Conservation (phyloP, 306 rosid genomes). For the Trifolium subterraneum region DNA sequence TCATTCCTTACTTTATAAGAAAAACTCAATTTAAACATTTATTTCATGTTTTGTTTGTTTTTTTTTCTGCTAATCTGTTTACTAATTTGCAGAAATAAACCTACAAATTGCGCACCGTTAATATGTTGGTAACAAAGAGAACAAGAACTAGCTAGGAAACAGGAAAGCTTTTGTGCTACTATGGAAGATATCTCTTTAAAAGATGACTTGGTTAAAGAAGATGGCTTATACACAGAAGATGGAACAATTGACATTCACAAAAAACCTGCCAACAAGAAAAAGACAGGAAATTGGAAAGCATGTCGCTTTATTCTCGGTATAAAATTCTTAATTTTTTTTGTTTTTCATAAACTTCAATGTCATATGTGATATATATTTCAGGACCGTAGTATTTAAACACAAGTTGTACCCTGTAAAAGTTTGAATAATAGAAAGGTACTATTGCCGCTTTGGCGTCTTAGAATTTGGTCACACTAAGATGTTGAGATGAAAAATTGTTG, state of each 20-base stretch:
- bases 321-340: neutral
- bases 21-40: neutral
- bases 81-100: constrained; percentile 11
- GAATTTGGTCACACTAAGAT: constrained; percentile 15
- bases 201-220: constrained; percentile 50
- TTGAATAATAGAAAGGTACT: no score
- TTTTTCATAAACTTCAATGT: constrained; percentile 18
- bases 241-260: constrained; percentile 62
- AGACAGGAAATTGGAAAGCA: constrained; percentile 80
- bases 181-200: constrained; percentile 51
- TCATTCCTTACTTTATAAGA: neutral
- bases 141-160: constrained; percentile 35
- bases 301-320: constrained; percentile 79
- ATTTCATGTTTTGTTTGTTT: constrained; percentile 10
- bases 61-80: neutral
- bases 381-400: neutral
- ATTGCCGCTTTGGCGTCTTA: neutral
- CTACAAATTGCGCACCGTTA: neutral
- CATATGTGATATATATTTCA: neutral
- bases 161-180: constrained; percentile 46
- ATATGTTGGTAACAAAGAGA: constrained; percentile 7
- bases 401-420: neutral
- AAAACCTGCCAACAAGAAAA: constrained; percentile 67
- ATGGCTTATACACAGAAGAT: constrained; percentile 60
- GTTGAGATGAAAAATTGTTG: constrained; percentile 19